These are phyloP conservation scores for Lasiodiplodia sp. DNA, from an alignment of 2,329 filamentous ascomycete species.

Conservation along the genomic window DNA sequence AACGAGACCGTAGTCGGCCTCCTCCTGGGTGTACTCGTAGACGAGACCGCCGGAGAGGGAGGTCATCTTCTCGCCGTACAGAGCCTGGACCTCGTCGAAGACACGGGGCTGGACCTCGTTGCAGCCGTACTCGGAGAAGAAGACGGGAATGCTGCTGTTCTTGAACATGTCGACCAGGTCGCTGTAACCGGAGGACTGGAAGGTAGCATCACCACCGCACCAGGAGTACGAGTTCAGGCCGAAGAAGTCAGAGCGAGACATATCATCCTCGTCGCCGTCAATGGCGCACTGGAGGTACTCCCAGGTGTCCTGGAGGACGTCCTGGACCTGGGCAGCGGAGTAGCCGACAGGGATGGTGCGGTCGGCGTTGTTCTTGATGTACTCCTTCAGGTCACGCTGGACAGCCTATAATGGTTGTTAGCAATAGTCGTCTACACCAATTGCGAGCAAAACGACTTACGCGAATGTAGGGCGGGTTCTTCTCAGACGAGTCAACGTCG, in stretches of 20 bases:
- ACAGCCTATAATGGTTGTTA: slow-evolving; percentile 55
- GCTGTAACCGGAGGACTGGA: slow-evolving; percentile 68
- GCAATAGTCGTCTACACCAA: slow-evolving; percentile 10
- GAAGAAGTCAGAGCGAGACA: slow-evolving; percentile 75
- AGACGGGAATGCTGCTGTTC: slow-evolving; percentile 73
- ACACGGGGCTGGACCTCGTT: slow-evolving; percentile 72
- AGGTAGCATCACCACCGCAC: slow-evolving; percentile 73
- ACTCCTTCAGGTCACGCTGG: slow-evolving; percentile 72
- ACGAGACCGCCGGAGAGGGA: slow-evolving; percentile 79
- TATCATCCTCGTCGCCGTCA: slow-evolving; percentile 57
- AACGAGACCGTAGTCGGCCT: slow-evolving; percentile 63
- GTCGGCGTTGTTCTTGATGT: slow-evolving; percentile 65
- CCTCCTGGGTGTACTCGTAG: slow-evolving; percentile 80
- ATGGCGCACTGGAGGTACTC: slow-evolving; percentile 75
- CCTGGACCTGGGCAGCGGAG: slow-evolving; percentile 76
- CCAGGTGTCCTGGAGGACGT: slow-evolving; percentile 75
- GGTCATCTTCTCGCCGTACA: slow-evolving; percentile 76
- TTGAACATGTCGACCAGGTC: slow-evolving; percentile 70
- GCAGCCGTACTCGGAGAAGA: slow-evolving; percentile 86
- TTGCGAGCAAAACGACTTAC: slow-evolving; percentile 42
- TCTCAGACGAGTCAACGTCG: slow-evolving; percentile 58
- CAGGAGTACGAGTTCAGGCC: slow-evolving; percentile 79
- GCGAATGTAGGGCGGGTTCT: slow-evolving; percentile 65
- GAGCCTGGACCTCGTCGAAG: slow-evolving; percentile 76
- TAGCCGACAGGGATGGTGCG: slow-evolving; percentile 72